Evolutionary conservation across 2,329 filamentous ascomycete genomes (phyloP), one percentile per base, ranked within the genome.

Genomic region (Calonectria ilicicola): DNA sequence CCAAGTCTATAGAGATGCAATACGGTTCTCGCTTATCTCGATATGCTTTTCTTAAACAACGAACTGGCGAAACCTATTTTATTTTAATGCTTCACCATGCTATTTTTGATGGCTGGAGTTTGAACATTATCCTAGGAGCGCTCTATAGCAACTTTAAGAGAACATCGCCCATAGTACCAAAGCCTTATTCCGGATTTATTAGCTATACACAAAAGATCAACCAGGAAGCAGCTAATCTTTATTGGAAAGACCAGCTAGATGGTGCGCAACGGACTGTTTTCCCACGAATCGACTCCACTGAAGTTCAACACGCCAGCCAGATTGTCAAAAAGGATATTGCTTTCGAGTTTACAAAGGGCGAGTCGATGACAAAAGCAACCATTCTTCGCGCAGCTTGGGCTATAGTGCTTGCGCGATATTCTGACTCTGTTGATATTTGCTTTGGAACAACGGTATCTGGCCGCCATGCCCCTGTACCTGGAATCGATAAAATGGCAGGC

Each of bases 341-440:
- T 89, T 60, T 58, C 15, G 40, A 23, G 49, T 2, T 12, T 29
- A 21, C 38, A 10, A 49, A 62, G 21, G 47, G 23, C 6, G 32
- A 35, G 9, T 56, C 40, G 23, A 67, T 74, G 5, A 77, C 75
- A 0, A 66, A 65, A 3, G 49, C 76, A 1, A 79, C 53, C 0
- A n/a, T 78, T 17, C 21, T 80, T 17, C 72, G 73, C 0, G 86
- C 87, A 35, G 89, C 90, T 0, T 85, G 89, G 77, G 85, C 86
- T 6, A 86, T 88, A 69, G 77, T 93, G 1, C 64, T 91, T 2
- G 82, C 85, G 19, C 82, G 83, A 8, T 92, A 91, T 72, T 78
- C 85, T 2, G 88, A 72, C 2, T 72, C 70, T 0, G 51, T 82
- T 1, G 85, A 87, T 66, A 80, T 87, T 9, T 78, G 85, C 8